A percentile compares a stretch with the other conserved stretches of the same genome.
Conservation (phyloP, 805 yeast species). For the Wilhelminamyces savonicus region DNA sequence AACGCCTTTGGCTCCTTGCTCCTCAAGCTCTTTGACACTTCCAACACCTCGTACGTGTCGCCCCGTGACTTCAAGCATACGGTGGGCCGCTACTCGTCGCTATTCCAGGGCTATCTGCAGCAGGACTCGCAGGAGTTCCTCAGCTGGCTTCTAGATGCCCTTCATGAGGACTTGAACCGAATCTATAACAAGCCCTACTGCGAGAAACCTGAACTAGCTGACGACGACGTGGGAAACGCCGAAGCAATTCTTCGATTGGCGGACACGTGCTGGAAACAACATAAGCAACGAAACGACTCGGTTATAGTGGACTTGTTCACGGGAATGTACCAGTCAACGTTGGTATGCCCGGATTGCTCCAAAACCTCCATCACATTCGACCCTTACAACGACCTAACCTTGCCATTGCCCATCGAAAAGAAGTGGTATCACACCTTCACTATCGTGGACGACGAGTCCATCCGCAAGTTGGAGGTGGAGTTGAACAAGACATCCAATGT, state of each 20-base stretch:
- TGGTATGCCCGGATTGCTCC: slow-evolving; percentile 79
- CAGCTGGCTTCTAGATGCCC: slow-evolving; percentile 79
- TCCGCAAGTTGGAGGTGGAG: slow-evolving; percentile 59
- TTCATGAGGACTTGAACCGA: slow-evolving; percentile 89
- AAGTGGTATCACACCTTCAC: slow-evolving; percentile 65
- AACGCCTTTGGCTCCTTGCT: slow-evolving; percentile 63
- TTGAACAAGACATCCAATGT: slow-evolving; percentile 59
- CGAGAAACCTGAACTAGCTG: slow-evolving; percentile 78
- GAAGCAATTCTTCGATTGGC: slow-evolving; percentile 60
- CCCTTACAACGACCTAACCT: slow-evolving; percentile 84
- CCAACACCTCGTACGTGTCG: slow-evolving; percentile 22
- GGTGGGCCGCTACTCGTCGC: slow-evolving; percentile 70
- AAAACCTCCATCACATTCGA: slow-evolving; percentile 85
- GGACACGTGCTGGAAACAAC: slow-evolving; percentile 70
- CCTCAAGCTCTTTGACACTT: slow-evolving; percentile 46
- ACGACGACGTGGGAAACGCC: slow-evolving; percentile 50
- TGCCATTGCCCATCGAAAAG: slow-evolving; percentile 77
- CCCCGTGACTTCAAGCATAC: slow-evolving; percentile 77
- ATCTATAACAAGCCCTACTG: slow-evolving; percentile 77
- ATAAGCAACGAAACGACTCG: slow-evolving; percentile 77
- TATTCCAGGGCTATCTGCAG: slow-evolving; percentile 77
- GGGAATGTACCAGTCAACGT: slow-evolving; percentile 84
- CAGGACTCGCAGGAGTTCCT: slow-evolving; percentile 94
- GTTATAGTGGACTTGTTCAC: slow-evolving; percentile 80
- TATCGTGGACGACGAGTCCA: slow-evolving; percentile 31